Conservation (phyloP, 2,329 filamentous ascomycete genomes). For the Cucurbitaria berberidis region DNA sequence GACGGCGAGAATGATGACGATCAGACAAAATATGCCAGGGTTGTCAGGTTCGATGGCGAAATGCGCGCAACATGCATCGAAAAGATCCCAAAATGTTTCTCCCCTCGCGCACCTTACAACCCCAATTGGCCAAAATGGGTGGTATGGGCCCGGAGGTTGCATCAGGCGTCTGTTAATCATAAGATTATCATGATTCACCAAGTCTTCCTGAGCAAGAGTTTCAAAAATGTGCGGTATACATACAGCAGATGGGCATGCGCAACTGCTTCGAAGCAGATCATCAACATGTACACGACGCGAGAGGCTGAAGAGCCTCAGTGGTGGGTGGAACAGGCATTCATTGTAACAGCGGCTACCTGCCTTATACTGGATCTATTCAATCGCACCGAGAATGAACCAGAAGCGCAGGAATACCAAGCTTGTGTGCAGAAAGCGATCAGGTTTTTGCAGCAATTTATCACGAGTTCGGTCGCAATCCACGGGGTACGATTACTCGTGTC, state of each 20-base stretch:
- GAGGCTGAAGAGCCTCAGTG: constrained; percentile 50
- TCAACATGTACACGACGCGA: constrained; percentile 46
- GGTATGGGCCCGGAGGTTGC: constrained; percentile 48
- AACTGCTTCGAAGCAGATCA: constrained; percentile 50
- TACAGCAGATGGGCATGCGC: constrained; percentile 53
- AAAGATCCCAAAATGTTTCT: constrained; percentile 46
- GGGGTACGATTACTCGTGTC: constrained; percentile 48
- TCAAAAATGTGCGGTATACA: constrained; percentile 51
- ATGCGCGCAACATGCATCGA: constrained; percentile 46
- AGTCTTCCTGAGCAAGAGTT: constrained; percentile 51
- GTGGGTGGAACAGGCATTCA: constrained; percentile 50
- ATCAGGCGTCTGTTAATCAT: constrained; percentile 50
- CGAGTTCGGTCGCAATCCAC: constrained; percentile 50
- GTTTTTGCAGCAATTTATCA: constrained; percentile 40
- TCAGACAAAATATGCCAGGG: constrained; percentile 48
- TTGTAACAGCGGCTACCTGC: constrained; percentile 39
- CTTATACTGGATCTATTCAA: constrained; percentile 40
- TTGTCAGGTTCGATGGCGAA: constrained; percentile 50
- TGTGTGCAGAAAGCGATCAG: constrained; percentile 43
- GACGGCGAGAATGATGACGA: constrained; percentile 40
- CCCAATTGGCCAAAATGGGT: constrained; percentile 51
- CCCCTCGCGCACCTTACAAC: constrained; percentile 37
- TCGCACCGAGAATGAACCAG: constrained; percentile 24
- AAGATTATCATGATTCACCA: constrained; percentile 57
- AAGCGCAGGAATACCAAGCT: constrained; percentile 31